Evolutionary conservation across 108 stramenopile genomes (phyloP).

Genomic region (Skeletonema tropicum): DNA sequence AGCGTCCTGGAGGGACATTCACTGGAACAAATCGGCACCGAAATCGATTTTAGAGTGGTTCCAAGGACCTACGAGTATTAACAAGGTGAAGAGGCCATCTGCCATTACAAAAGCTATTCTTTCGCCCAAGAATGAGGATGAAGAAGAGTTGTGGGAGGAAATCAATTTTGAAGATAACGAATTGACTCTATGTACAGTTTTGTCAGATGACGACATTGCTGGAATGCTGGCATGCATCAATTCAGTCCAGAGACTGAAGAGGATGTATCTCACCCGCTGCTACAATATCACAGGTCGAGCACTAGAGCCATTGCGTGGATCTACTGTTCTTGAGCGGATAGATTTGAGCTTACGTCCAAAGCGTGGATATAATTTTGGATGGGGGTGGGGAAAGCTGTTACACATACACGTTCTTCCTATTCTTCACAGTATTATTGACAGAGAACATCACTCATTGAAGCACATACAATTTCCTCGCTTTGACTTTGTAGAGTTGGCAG

Average conservation of each 20-base stretch:
- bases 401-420: background rate
- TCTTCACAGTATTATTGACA: constrained; percentile 8
- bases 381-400: background rate
- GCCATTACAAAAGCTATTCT: background rate
- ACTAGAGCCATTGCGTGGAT: constrained; percentile 14
- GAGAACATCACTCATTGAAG: background rate
- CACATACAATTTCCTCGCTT: constrained; percentile 7
- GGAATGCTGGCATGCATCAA: constrained; percentile 11
- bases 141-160: background rate
- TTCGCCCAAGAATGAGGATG: background rate
- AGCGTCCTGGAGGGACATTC: background rate
- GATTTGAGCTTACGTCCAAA: constrained; percentile 1
- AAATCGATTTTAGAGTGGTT: background rate
- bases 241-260: background rate
- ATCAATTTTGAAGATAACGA: background rate
- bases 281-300: constrained; percentile 2
- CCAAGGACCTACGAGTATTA: background rate
- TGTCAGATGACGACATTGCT: constrained; percentile 18
- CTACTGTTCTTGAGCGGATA: constrained; percentile 2
- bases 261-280: constrained; percentile 7
- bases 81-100: background rate
- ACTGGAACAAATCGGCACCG: background rate
- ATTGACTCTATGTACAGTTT: background rate
- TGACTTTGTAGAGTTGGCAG: too few relatives aligned
- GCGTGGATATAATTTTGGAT: background rate